Base-by-base conservation (phyloP, 768 basidiomycete species). In the Coprinopsis marcescibilis region DNA sequence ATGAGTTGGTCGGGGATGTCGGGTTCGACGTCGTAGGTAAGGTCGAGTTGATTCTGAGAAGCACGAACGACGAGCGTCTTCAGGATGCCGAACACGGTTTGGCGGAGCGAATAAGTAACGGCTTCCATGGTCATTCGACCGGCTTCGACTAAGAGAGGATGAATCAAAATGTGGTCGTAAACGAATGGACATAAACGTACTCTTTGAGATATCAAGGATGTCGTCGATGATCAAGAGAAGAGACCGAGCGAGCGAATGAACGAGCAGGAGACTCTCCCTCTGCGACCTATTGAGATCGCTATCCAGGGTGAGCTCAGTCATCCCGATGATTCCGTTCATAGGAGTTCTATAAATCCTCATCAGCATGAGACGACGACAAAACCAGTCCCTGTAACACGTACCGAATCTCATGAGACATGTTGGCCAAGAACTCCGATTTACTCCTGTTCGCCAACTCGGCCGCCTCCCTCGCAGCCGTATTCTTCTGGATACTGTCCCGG, bases 251-350 rank as follows among this genome's bases (percentile, higher is more conserved):
- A 99, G 73, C 52, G 86, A 92, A 62, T 97, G 94, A 6, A 99
- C 96, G 27, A 98, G 81, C 57, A 96, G 74, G 62, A 99, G 70
- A 63, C 93, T 96, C 71, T 98, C 96, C 51, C 95, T 73, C 65
- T 98, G 96, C 30, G 89, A 88, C 53, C 95, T 70, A 51, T 93
- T 96, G 55, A 99, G 67, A 62, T 99, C 96, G 35, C 88, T 92
- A 60, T 99, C 96, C 17, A 99, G 81, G 8, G 96, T 97, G 48
- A 99, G 69, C 65, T 95, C 93, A 20, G 95, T 99, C 93, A 99
- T 93, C n/a, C 95, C 95, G 55, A 99, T 98, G 64, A 99, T 99
- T 60, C 96, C 95, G 61, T 98, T 99, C 95, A 98, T 99, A 0
- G 96, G 96, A 19, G 96, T 98, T 62, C 95, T 92, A 59, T n/a